Percentiles rank a stretch among this genome's conserved stretches.
Conservation (phyloP, 2,329 filamentous ascomycete genomes). For the Hymenoscyphus scutula region DNA sequence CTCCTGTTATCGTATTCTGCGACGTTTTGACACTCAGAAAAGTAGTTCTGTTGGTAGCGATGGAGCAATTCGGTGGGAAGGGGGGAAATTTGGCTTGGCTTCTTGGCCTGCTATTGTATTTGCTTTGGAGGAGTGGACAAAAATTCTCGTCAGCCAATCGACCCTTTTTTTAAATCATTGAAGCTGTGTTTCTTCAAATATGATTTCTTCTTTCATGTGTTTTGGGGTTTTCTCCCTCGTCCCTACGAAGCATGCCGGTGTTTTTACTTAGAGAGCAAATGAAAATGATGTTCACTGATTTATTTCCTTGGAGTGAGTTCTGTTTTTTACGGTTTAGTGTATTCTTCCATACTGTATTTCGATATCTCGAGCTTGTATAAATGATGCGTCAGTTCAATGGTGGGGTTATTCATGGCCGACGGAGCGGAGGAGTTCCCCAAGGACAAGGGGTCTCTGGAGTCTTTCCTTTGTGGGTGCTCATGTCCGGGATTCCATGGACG, state of each 20-base stretch:
- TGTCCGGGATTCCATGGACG: background rate
- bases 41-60: conserved; percentile 34
- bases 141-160: conserved; percentile 34
- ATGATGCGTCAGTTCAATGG: background rate
- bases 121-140: conserved; percentile 29
- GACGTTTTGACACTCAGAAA: conserved; percentile 37
- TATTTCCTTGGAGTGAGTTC: background rate
- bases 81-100: conserved; percentile 28
- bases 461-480: conserved; percentile 4
- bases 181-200: conserved; percentile 25
- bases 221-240: conserved; percentile 23
- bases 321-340: background rate
- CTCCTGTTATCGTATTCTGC: conserved; percentile 29
- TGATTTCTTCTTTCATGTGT: conserved; percentile 20
- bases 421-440: background rate
- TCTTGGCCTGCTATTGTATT: conserved; percentile 34
- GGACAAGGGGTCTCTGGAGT: background rate
- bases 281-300: conserved; percentile 20
- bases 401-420: background rate
- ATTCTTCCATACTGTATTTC: background rate
- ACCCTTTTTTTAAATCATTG: conserved; percentile 30
- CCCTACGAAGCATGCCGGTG: conserved; percentile 21
- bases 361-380: background rate
- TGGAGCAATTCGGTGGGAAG: conserved; percentile 35
- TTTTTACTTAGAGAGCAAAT: conserved; percentile 29